These are phyloP conservation scores for Macrolepiota dolichaula DNA, from an alignment of 768 basidiomycete genomes.

Conservation along the genomic window DNA sequence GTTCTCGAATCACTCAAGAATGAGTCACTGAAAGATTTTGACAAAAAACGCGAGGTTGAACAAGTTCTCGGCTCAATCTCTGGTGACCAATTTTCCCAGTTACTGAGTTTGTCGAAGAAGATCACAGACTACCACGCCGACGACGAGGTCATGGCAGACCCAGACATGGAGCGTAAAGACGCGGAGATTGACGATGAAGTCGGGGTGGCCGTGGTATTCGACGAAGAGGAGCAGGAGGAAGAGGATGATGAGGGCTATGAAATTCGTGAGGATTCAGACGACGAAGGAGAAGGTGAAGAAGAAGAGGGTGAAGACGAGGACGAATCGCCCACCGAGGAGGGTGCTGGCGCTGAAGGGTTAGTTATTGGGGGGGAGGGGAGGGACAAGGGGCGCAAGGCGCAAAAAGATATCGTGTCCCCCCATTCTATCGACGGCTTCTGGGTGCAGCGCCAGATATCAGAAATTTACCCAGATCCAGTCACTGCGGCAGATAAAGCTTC, in stretches of 20 bases:
- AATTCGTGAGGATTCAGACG: conserved; percentile 77
- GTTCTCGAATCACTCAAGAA: conserved; percentile 87
- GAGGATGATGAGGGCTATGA: conserved; percentile 91
- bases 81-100: conserved; percentile 76
- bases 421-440: conserved; percentile 96
- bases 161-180: conserved; percentile 76
- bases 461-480: conserved; percentile 90
- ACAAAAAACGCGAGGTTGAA: conserved; percentile 94
- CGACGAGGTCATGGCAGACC: conserved; percentile 75
- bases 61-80: conserved; percentile 63
- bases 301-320: conserved; percentile 41
- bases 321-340: conserved; percentile 33
- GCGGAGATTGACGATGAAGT: conserved; percentile 93
- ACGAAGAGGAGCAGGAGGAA: conserved; percentile 94
- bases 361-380: conserved; percentile 69
- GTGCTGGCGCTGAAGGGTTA: conserved; percentile 58
- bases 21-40: conserved; percentile 89
- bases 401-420: conserved; percentile 81
- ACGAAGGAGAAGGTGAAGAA: conserved; percentile 66
- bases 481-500: conserved; percentile 91
- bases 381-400: conserved; percentile 47
- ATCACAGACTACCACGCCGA: conserved; percentile 94
- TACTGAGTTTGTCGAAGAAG: conserved; percentile 86
- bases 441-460: conserved; percentile 92
- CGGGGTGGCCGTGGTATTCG: conserved; percentile 97